Conservation (phyloP, 257 asterid genomes). For the Lavandula angustifolia region DNA sequence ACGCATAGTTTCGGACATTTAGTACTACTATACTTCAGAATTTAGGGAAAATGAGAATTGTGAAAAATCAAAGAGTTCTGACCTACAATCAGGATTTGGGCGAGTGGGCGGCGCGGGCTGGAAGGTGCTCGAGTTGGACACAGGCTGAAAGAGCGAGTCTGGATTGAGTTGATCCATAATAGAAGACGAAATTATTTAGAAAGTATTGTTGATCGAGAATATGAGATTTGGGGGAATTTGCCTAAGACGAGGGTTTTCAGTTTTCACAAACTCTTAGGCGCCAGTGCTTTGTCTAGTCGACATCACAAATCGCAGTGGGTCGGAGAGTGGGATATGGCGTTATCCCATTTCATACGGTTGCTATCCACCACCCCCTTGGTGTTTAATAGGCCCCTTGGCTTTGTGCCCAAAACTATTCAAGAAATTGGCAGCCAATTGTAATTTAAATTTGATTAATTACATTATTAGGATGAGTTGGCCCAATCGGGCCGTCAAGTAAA, state of each 20-base stretch:
- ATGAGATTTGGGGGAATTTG: slow-evolving; percentile 20
- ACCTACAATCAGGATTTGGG: slow-evolving; percentile 62
- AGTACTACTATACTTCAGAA: not conserved
- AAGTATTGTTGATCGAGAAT: slow-evolving; percentile 1
- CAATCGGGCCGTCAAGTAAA: too few relatives aligned
- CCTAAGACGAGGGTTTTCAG: slow-evolving; percentile 23
- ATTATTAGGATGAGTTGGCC: too few relatives aligned
- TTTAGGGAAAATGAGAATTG: not conserved
- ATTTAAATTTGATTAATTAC: too few relatives aligned
- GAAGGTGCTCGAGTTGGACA: slow-evolving; percentile 50
- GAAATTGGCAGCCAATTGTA: not conserved
- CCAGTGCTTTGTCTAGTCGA: slow-evolving; percentile 37
- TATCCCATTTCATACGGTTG: slow-evolving; percentile 32
- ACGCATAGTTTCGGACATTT: slow-evolving; percentile 15
- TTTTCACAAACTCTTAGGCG: slow-evolving; percentile 28
- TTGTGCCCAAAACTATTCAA: slow-evolving; percentile 14
- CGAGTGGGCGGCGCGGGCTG: slow-evolving; percentile 46
- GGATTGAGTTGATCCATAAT: slow-evolving; percentile 62
- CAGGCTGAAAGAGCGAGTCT: slow-evolving; percentile 47
- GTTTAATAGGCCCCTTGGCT: slow-evolving; percentile 19
- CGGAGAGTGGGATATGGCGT: slow-evolving; percentile 28
- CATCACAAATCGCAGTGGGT: slow-evolving; percentile 40
- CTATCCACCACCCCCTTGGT: too few relatives aligned
- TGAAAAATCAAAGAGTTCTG: slow-evolving; percentile 10
- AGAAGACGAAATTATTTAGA: slow-evolving; percentile 16